These are phyloP conservation scores for Polyplosphaeria fusca DNA, from an alignment of 495 filamentous ascomycete genomes.

Conservation along the genomic window DNA sequence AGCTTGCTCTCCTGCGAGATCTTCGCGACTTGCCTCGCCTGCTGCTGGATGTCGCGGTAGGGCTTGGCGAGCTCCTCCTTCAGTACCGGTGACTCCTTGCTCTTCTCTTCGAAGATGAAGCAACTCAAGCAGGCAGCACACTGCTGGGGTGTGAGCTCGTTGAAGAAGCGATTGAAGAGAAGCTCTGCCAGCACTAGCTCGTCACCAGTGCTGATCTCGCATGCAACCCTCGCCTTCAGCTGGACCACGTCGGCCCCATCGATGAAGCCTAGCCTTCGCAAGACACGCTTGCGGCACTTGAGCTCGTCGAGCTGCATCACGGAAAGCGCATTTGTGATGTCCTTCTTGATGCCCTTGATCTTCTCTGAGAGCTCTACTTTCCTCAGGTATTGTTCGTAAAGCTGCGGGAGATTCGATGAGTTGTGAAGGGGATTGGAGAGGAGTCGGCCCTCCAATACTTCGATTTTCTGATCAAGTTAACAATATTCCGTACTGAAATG, in stretches of 20 bases:
- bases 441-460: slow-evolving; percentile 90
- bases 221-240: slow-evolving; percentile 92
- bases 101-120: slow-evolving; percentile 97
- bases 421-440: slow-evolving; percentile 84
- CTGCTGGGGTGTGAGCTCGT: slow-evolving; percentile 84
- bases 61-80: slow-evolving; percentile 83
- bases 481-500: neutral
- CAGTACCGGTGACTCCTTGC: slow-evolving; percentile 63
- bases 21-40: slow-evolving; percentile 84
- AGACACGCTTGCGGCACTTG: slow-evolving; percentile 92
- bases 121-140: slow-evolving; percentile 80
- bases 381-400: slow-evolving; percentile 77
- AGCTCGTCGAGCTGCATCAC: slow-evolving; percentile 93
- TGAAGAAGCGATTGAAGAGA: slow-evolving; percentile 96
- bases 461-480: slow-evolving; percentile 68
- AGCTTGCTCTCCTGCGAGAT: slow-evolving; percentile 91
- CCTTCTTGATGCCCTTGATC: slow-evolving; percentile 84
- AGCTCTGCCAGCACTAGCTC: slow-evolving; percentile 89
- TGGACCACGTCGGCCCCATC: slow-evolving; percentile 91
- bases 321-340: slow-evolving; percentile 74
- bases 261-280: slow-evolving; percentile 92
- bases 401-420: slow-evolving; percentile 71
- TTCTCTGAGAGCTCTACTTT: slow-evolving; percentile 73
- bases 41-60: slow-evolving; percentile 75
- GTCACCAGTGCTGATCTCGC: slow-evolving; percentile 92